These are phyloP conservation scores for Cyberlindnera mycetangii DNA, from an alignment of 805 yeast genomes.

Conservation along the genomic window DNA sequence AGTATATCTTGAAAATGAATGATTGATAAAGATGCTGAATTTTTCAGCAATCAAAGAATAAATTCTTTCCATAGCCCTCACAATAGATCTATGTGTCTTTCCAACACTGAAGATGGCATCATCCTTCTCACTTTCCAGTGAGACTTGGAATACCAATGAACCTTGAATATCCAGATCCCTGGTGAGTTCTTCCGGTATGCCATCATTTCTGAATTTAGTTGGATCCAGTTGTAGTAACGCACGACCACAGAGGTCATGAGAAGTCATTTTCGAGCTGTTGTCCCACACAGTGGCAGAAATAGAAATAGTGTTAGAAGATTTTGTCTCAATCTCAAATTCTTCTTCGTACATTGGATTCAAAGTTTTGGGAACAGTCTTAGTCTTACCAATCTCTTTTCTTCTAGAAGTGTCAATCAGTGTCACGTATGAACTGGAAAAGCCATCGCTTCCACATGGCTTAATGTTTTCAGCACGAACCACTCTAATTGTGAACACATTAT, in stretches of 20 bases:
- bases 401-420: conserved; percentile 56
- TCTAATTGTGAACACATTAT: conserved; percentile 61
- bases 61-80: conserved; percentile 63
- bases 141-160: conserved; percentile 57
- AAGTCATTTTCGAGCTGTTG: conserved; percentile 44
- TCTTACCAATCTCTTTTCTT: conserved; percentile 59
- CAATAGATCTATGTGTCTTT: conserved; percentile 62
- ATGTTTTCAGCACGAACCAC: conserved; percentile 63
- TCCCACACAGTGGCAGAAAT: conserved; percentile 71
- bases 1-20: conserved; percentile 54
- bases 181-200: conserved; percentile 57
- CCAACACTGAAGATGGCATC: conserved; percentile 85
- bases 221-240: conserved; percentile 61
- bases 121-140: conserved; percentile 73
- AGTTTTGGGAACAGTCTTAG: conserved; percentile 59
- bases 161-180: conserved; percentile 67
- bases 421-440: conserved; percentile 55
- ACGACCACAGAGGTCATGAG: conserved; percentile 66
- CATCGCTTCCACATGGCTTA: conserved; percentile 42
- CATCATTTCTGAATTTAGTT: conserved; percentile 59
- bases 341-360: conserved; percentile 85
- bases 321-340: conserved; percentile 59
- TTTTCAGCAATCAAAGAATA: conserved; percentile 69
- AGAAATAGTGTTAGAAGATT: conserved; percentile 41
- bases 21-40: conserved; percentile 61